Base-by-base conservation (phyloP, 306 rosid genomes). In the Cucurbita pepo region DNA sequence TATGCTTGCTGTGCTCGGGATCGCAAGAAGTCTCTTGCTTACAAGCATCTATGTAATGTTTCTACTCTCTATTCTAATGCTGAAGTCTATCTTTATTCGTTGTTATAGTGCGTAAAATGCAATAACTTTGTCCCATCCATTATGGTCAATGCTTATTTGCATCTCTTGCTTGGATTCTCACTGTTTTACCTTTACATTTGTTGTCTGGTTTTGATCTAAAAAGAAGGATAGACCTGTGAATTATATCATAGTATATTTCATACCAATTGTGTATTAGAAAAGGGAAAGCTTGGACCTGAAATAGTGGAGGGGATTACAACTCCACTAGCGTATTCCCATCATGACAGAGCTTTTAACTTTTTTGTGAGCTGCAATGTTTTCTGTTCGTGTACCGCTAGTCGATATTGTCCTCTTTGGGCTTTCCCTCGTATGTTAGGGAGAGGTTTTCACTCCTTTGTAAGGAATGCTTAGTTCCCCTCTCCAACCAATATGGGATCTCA, bases 1-100 rank as follows among this genome's bases (percentile, higher is more conserved):
- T 78, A 83, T 80, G 78, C 81, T 19, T 43, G 74, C 64, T 77
- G 75, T 76, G 88, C 75, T 57, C 82, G 77, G 81, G 94, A 90
- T 55, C 89, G 89, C 0, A 94, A 87, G 82, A 89, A 89, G 75
- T 80, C 82, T 65, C 78, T 93, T 61, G 82, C 78, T 74, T 90
- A 93, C 86, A 90, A 87, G 63, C 91, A 90, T 81, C 78, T 90
- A 38, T 82, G 98, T 92, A 85, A 85, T 66, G 73, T 62, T 60
- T 51, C 56, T 30, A 38, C 70, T 66, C 67, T 55, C 56, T 30
- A 30, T 61, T n/a, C 4, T 13, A 67, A 52, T 25, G 13, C 58
- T 48, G 7, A 18, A 5, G 5, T 56, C 5, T 16, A 40, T 54
- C 43, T 10, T 30, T 41, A 5, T 63, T 64, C 18, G 71, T 64